These are phyloP conservation scores for Xylaria digitata DNA, from an alignment of 2,329 filamentous ascomycete species.

Conservation along the genomic window DNA sequence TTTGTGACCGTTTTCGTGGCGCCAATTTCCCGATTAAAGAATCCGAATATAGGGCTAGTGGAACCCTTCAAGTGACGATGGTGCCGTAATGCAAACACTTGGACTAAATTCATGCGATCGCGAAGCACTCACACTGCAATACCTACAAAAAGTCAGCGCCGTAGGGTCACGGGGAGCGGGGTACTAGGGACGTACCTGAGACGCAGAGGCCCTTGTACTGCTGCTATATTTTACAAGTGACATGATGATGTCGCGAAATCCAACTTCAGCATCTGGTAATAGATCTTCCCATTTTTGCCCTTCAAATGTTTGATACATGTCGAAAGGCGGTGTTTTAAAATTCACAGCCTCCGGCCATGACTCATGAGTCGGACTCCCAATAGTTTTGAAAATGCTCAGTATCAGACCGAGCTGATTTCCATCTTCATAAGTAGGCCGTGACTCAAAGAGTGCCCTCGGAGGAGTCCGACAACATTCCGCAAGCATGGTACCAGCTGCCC, in stretches of 20 bases:
- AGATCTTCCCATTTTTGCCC: constrained; percentile 75
- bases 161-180: not conserved
- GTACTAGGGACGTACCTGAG: constrained; percentile 57
- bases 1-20: no score
- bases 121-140: constrained; percentile 27
- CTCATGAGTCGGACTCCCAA: constrained; percentile 85
- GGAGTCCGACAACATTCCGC: constrained; percentile 74
- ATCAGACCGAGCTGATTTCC: constrained; percentile 93
- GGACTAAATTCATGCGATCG: not conserved
- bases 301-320: constrained; percentile 84
- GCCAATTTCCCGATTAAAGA: not conserved
- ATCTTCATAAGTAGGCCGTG: constrained; percentile 76
- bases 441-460: constrained; percentile 80
- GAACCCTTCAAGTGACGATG: not conserved
- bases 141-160: constrained; percentile 27
- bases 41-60: not conserved
- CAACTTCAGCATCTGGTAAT: constrained; percentile 68
- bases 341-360: constrained; percentile 82
- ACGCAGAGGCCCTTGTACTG: constrained; percentile 72
- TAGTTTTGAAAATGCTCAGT: constrained; percentile 88
- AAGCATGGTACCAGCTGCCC: constrained; percentile 86
- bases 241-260: constrained; percentile 73
- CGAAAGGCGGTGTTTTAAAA: constrained; percentile 83
- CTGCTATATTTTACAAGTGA: constrained; percentile 79
- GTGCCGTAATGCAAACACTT: not conserved